Base-by-base conservation (phyloP, 805 yeast genomes). In the Nakazawaea populi region DNA sequence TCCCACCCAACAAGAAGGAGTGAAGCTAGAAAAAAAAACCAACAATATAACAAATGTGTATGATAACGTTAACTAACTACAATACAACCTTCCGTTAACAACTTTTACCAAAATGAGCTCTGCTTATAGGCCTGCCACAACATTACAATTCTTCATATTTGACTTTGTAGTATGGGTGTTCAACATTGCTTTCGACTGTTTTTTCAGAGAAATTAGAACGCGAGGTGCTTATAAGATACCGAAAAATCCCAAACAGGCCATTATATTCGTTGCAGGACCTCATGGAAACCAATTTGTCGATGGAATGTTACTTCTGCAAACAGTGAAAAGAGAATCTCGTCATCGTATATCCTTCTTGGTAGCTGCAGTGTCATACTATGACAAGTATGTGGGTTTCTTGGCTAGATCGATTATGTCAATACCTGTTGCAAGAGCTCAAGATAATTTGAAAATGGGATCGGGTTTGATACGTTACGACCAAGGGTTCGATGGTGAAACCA, bases 381-480 rank as follows among this genome's bases (percentile, higher is more conserved):
- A 69, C 8, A 56, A 54, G 18, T 76, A 87, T 50, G 82, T 94
- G 55, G 97, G 97, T 3, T 70, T 80, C 38, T 69, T 94, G 59
- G 84, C 97, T 2, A 75, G 85, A 49, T 75, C 84, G 54, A 88
- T 89, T 56, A 75, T 85, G 69, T 74, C 96, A 1, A 94, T 94
- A 56, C 97, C 97, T 4, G 99, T 94, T 1, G 84, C 81, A 12
- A 77, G 99, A 58, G 90, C 97, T 2, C 98, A 94, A 65, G 99
- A 94, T 65, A 83, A 83, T 63, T 74, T 92, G 65, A 70, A 63
- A 34, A 64, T 71, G 3, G 95, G 83, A n/a, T 61, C 73, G 0
- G 98, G 98, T 2, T 73, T 70, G 47, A 82, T 91, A 28, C 73
- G 57, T 44, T 60, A 83, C 32, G 41, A 12, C 6, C 41, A 32